Evolutionary conservation across 306 rosid species (phyloP), one percentile per base, ranked within the genome.

Genomic region (Albizia julibrissin): DNA sequence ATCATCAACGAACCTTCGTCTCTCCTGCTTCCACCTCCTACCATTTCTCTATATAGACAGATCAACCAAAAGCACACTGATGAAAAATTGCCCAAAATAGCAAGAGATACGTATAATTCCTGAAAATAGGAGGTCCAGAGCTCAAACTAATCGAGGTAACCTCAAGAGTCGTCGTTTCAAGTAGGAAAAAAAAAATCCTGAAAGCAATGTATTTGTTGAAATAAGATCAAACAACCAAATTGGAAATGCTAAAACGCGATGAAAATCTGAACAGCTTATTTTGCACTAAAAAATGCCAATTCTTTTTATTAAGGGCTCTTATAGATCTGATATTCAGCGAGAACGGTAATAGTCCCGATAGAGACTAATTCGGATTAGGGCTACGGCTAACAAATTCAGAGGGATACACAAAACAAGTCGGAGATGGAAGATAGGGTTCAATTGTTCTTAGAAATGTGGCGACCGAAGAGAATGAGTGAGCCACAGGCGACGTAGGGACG

Each of bases 11-110:
- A 94, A 22, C 97, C 96, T 42, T 94, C 94, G 26, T 92, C 97
- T 80, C 97, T 91, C 89, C 92, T 84, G 89, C 89, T 89, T 86
- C 98, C 94, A 47, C 98, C 97, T 18, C 97, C 98, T 9, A 88
- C 91, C 98, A 94, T 91, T 77, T 82, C 40, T 62, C 74, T 79
- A 34, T 50, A 80, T 24, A 80, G 78, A 65, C 84, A 86, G 89
- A 88, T 88, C 88, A 83, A 69, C 72, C 59, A 47, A 37, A 66
- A 33, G 31, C 61, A 29, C 74, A 33, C 22, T 10, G 44, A 66
- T 14, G 67, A 78, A 31, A 29, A 47, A 67, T 49, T 33, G 43
- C 18, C 73, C 43, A 27, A 42, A 19, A 64, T 27, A 77, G 69
- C 39, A 4, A 33, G 16, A 10, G 52, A 75, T 13, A 22, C 47